A percentile compares a stretch with the other conserved stretches of the same genome.
Conservation (phyloP, 345 rosid genomes). For the Brassica napus region DNA sequence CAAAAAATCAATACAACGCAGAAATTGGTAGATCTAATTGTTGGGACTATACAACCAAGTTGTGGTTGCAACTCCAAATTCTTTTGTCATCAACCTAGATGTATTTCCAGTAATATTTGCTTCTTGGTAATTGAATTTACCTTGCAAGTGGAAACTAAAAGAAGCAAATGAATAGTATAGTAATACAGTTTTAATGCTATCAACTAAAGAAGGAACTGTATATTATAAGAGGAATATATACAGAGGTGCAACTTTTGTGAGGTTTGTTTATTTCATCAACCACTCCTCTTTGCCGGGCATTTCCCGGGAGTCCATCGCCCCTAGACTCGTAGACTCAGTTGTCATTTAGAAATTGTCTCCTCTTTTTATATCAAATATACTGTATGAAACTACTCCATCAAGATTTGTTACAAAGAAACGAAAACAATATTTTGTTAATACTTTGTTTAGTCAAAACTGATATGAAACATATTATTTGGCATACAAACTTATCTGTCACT, state of each 20-base stretch:
- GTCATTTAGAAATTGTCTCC: slow-evolving; percentile 4
- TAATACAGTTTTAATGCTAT: not conserved
- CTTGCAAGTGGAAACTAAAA: not conserved
- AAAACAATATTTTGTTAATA: not conserved
- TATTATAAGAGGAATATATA: not conserved
- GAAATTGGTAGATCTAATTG: too few species aligned
- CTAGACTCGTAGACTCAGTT: slow-evolving; percentile 12
- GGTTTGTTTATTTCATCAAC: slow-evolving; percentile 31
- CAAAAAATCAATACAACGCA: too few species aligned
- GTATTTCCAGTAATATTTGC: not conserved
- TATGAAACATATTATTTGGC: not conserved
- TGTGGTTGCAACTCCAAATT: too few species aligned
- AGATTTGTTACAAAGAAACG: not conserved
- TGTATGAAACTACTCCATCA: not conserved
- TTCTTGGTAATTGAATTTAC: slow-evolving; percentile 13
- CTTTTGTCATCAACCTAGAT: too few species aligned
- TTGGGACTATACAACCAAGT: too few species aligned
- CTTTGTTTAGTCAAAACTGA: not conserved
- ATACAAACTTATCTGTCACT: not conserved
- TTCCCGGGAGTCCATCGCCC: slow-evolving; percentile 26
- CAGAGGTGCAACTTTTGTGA: not conserved
- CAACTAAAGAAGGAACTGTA: not conserved
- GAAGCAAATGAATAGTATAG: not conserved
- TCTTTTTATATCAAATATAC: not conserved
- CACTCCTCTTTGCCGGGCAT: slow-evolving; percentile 36